Percentiles rank a stretch among this genome's conserved stretches.
Evolutionary conservation across 1,139 yeast species (phyloP).

Genomic region (Diutina mesorugosa): DNA sequence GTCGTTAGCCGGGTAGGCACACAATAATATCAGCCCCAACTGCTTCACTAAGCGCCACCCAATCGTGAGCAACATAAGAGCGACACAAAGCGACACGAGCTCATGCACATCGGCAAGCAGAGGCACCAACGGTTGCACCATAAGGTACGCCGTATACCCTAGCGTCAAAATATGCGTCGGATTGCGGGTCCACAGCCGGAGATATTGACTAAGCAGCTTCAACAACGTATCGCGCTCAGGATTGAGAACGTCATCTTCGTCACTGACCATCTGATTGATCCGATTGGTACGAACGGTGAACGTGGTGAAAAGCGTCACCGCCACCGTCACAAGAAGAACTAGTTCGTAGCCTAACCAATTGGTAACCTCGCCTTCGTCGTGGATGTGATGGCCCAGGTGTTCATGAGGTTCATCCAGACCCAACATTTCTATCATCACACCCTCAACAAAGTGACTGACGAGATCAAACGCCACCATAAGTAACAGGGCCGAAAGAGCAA

Average conservation of each 20-base stretch:
- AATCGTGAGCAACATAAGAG: conserved; percentile 33
- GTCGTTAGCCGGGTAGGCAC: conserved; percentile 38
- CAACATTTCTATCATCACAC: conserved; percentile 29
- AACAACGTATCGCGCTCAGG: background rate
- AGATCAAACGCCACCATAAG: conserved; percentile 87
- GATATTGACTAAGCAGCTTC: background rate
- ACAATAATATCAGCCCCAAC: conserved; percentile 37
- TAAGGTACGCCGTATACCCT: conserved; percentile 31
- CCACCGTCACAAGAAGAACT: conserved; percentile 15
- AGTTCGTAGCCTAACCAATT: conserved; percentile 22
- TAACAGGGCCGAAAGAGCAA: conserved; percentile 74
- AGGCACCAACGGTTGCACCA: conserved; percentile 22
- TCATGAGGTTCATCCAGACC: conserved; percentile 28
- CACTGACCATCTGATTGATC: background rate
- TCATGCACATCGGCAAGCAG: conserved; percentile 28
- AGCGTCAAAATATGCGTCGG: conserved; percentile 58
- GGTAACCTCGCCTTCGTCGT: conserved; percentile 23
- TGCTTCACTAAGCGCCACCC: conserved; percentile 44
- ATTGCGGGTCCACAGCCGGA: conserved; percentile 11
- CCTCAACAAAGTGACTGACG: conserved; percentile 75
- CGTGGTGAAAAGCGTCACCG: conserved; percentile 20
- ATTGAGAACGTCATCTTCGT: background rate
- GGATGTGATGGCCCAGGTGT: conserved; percentile 31
- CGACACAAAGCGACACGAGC: conserved; percentile 35
- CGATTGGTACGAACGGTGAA: background rate